Evolutionary conservation across 2,329 filamentous ascomycete species (phyloP), one percentile per base, ranked within the genome.

Genomic region (Exophiala calicioides): DNA sequence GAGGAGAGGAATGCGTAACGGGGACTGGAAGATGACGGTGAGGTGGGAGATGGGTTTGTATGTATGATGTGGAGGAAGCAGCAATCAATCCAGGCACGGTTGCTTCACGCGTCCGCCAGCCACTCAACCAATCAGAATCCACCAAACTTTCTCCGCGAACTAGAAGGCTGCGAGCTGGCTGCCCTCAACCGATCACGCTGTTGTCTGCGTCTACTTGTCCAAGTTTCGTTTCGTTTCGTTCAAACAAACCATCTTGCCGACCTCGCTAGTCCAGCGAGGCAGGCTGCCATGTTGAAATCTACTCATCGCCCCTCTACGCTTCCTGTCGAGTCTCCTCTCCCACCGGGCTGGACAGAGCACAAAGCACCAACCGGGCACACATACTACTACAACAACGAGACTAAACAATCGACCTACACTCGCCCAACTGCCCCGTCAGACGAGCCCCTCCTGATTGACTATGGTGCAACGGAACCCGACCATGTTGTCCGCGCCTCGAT

Each of bases 271-370:
- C 4, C 8, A 5, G 8, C 12, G 15, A 18, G 8, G 8, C 4
- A 7, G 35, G 13, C 15, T 7, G 27, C 23, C 5, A 89, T 89
- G 85, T 73, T 91, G 37, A 89, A 83, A 63, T 88, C 85, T 15
- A 90, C 87, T n/a, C 82, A 90, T 67, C 81, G 79, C 50, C 76
- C 81, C 16, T 76, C 78, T 7, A 59, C 69, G 1, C 57, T 35
- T 27, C 50, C 61, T 13, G 40, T 15, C 16, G 16, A 43, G 12
- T 37, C 52, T n/a, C 81, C 86, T 26, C 74, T 96, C 1, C 85
- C 84, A 20, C 76, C 84, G 32, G 90, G 88, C 54, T 96, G 90
- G 90, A 88, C 86, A n/a, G 88, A 95, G 67, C 90, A 96, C 70
- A 90, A 84, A 68, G 89, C 90, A 41, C 90, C 90, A 4, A 16